These are phyloP conservation scores for Diversispora epigaea DNA, from an alignment of 192 early-diverging fungal genomes.

Conservation along the genomic window DNA sequence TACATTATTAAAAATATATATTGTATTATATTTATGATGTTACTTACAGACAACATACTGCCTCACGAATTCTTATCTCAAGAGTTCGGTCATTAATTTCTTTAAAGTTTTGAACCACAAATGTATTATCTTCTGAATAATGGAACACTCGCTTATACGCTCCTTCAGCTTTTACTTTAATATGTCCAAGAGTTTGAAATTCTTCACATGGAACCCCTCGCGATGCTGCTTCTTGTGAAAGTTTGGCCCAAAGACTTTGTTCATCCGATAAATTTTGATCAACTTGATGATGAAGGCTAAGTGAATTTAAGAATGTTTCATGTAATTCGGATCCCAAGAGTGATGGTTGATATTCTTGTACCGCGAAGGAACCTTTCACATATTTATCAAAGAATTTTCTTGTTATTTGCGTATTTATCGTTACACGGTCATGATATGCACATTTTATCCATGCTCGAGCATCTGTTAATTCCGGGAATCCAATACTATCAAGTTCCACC, in stretches of 20 bases:
- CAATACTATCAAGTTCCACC: slow-evolving; percentile 42
- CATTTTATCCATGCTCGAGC: slow-evolving; percentile 40
- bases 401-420: slow-evolving; percentile 34
- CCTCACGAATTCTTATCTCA: slow-evolving; percentile 56
- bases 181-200: slow-evolving; percentile 36
- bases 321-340: slow-evolving; percentile 33
- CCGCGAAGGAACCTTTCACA: slow-evolving; percentile 37
- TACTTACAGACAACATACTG: slow-evolving; percentile 57
- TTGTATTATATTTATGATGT: background rate
- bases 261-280: background rate
- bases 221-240: slow-evolving; percentile 26
- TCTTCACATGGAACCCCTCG: slow-evolving; percentile 39
- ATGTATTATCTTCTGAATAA: slow-evolving; percentile 40
- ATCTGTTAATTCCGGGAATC: slow-evolving; percentile 42
- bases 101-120: slow-evolving; percentile 60
- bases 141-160: slow-evolving; percentile 60
- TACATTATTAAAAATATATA: background rate
- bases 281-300: slow-evolving; percentile 29
- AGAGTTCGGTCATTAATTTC: slow-evolving; percentile 54
- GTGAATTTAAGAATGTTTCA: slow-evolving; percentile 29
- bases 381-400: slow-evolving; percentile 40
- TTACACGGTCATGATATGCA: slow-evolving; percentile 33
- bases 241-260: background rate
- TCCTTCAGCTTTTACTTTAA: slow-evolving; percentile 52
- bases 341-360: slow-evolving; percentile 31